These are phyloP conservation scores for Irpex lacteus DNA, from an alignment of 1,284 basidiomycete species.

Conservation along the genomic window DNA sequence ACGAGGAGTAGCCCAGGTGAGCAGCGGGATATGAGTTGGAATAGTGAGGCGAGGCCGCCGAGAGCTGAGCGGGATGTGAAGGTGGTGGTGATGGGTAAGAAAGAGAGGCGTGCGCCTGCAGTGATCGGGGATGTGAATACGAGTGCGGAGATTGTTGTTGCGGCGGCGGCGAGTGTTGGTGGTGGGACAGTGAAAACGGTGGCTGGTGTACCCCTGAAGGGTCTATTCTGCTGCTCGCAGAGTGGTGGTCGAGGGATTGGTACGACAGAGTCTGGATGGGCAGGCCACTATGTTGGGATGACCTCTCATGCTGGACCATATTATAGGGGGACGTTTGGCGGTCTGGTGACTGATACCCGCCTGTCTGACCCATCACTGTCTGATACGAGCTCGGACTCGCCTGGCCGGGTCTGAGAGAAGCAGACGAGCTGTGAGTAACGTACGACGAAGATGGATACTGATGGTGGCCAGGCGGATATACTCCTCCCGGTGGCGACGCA, in stretches of 20 bases:
- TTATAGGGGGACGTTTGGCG: conserved; percentile 22
- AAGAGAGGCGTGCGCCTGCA: neutral
- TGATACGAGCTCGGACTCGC: conserved; percentile 20
- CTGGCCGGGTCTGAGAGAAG: conserved; percentile 14
- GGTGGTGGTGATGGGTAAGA: neutral
- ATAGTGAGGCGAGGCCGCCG: conserved; percentile 43
- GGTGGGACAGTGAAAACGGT: neutral
- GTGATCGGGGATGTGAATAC: conserved; percentile 2
- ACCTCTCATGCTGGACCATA: conserved; percentile 19
- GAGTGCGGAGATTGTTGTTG: conserved; percentile 11
- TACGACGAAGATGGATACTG: conserved; percentile 17
- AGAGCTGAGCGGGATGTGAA: conserved; percentile 24
- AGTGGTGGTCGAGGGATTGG: conserved; percentile 20
- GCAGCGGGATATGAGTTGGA: conserved; percentile 26
- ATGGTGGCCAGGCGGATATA: conserved; percentile 18
- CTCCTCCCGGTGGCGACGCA: conserved; percentile 19
- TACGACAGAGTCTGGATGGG: conserved; percentile 20
- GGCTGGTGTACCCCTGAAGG: conserved; percentile 18
- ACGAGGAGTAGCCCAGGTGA: conserved; percentile 23
- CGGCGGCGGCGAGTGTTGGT: conserved; percentile 21
- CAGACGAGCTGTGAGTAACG: conserved; percentile 12
- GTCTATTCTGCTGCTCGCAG: conserved; percentile 1
- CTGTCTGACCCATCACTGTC: conserved; percentile 16
- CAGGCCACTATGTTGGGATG: conserved; percentile 22
- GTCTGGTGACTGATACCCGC: conserved; percentile 18